Conservation (phyloP, 2,329 filamentous ascomycete genomes). For the Alternaria consortialis region DNA sequence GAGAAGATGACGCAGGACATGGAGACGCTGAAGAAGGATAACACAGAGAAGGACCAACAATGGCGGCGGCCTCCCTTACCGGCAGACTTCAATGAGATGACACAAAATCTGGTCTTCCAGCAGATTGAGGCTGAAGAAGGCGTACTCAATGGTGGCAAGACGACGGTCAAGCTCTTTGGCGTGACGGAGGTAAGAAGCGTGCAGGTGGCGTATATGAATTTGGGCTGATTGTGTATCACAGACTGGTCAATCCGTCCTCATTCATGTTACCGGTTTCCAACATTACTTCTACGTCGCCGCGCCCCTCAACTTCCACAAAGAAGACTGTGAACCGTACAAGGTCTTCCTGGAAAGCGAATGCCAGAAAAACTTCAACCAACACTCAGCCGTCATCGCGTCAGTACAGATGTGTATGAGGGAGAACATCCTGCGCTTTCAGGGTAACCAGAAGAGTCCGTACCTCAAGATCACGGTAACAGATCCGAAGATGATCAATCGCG, state of each 20-base stretch:
- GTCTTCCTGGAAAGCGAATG: slow-evolving; percentile 81
- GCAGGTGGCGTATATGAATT: neutral
- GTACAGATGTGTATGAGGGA: slow-evolving; percentile 85
- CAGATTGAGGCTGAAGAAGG: slow-evolving; percentile 96
- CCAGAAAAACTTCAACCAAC: slow-evolving; percentile 62
- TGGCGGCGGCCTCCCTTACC: slow-evolving; percentile 77
- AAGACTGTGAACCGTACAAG: slow-evolving; percentile 81
- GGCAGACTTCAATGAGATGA: slow-evolving; percentile 66
- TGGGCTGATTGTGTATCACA: slow-evolving; percentile 39
- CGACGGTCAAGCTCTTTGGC: slow-evolving; percentile 90
- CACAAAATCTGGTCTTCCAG: slow-evolving; percentile 84
- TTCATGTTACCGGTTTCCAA: slow-evolving; percentile 94
- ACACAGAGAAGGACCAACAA: slow-evolving; percentile 90
- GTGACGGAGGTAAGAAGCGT: slow-evolving; percentile 74
- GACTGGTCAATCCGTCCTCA: slow-evolving; percentile 85
- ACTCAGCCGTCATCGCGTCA: slow-evolving; percentile 77
- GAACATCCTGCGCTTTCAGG: slow-evolving; percentile 93
- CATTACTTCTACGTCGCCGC: slow-evolving; percentile 96
- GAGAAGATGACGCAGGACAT: slow-evolving; percentile 98
- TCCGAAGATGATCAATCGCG: slow-evolving; percentile 80
- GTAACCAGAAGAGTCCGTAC: slow-evolving; percentile 90
- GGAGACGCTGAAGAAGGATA: slow-evolving; percentile 81
- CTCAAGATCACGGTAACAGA: slow-evolving; percentile 93
- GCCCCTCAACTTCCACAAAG: slow-evolving; percentile 78
- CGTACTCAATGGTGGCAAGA: slow-evolving; percentile 75